Base-by-base conservation (phyloP, 192 early-diverging fungal species). In the Gamsiella multidivaricata region DNA sequence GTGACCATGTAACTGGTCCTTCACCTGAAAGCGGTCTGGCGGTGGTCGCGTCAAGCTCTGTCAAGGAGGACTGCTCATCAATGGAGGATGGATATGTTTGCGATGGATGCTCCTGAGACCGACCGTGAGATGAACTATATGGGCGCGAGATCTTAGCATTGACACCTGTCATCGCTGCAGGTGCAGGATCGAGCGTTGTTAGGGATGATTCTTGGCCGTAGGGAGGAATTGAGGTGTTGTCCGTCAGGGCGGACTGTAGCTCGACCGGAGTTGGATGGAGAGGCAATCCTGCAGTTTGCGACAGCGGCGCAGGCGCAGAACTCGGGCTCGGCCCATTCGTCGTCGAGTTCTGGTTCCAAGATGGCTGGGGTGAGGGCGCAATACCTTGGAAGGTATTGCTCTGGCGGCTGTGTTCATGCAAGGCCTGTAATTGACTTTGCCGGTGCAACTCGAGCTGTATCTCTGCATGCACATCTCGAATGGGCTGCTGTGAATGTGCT, bases 21-120 rank as follows among this genome's bases (percentile, higher is more conserved):
- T 34, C 32, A 9, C 50, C 25, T 17, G 50, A 52, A 12, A 15
- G 51, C 29, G 63, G 33, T 12, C 7, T 14, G 33, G 10, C 52
- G 3, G 62, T 25, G 7, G 65, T 55, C 7, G 37, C 42, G 32
- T 67, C 73, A 20, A 69, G 53, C 37, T 78, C 74, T 50, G 74
- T 78, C 37, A 78, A 41, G 22, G 74, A 68, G 10, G 74, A 78
- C 28, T 78, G 74, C 15, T 64, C 51, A 2, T 78, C 74, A 26
- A 78, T 78, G 3, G 53, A 57, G 2, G 74, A 78, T 6, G 65
- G 74, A 29, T 32, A 25, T 18, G 25, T 29, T 0, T 41, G 42
- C 3, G 26, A 8, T 5, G 20, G 51, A 9, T 25, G 29, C 26
- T 47, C 28, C 8, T 39, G 47, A 28, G 7, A n/a, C 9, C 45